Conservation (phyloP, 1,139 yeast species). For the Geotrichum restrictum region DNA sequence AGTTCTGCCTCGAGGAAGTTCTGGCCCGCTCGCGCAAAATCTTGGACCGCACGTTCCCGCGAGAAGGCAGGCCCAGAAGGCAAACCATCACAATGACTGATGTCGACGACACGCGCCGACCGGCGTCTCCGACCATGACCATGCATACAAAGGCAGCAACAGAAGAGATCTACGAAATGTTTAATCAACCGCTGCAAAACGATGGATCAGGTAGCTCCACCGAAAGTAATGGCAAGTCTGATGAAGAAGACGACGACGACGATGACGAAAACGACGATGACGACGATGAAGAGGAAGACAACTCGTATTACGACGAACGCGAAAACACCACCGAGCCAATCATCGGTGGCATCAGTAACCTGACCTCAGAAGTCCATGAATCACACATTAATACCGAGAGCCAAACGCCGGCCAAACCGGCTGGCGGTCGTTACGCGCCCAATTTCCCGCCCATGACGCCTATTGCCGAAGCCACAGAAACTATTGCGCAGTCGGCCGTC, state of each 20-base stretch:
- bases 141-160: slow-evolving; percentile 71
- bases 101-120: slow-evolving; percentile 24
- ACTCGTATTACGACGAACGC: slow-evolving; percentile 13
- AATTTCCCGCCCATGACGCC: slow-evolving; percentile 33
- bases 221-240: slow-evolving; percentile 8
- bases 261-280: slow-evolving; percentile 15
- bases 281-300: slow-evolving; percentile 15
- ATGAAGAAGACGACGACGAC: slow-evolving; percentile 13
- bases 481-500: slow-evolving; percentile 23
- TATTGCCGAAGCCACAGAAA: slow-evolving; percentile 36
- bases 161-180: slow-evolving; percentile 71
- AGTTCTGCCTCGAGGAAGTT: slow-evolving; percentile 59
- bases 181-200: slow-evolving; percentile 55
- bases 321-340: slow-evolving; percentile 1
- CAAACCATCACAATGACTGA: slow-evolving; percentile 25
- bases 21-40: slow-evolving; percentile 45
- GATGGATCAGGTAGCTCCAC: background rate
- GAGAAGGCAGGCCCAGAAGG: slow-evolving; percentile 22
- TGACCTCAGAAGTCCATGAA: slow-evolving; percentile 15
- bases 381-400: slow-evolving; percentile 14
- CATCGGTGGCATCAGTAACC: slow-evolving; percentile 10
- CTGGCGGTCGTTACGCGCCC: slow-evolving; percentile 10
- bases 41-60: slow-evolving; percentile 6
- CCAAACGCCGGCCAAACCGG: slow-evolving; percentile 8
- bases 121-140: slow-evolving; percentile 66